Evolutionary conservation across 306 rosid species (phyloP), one percentile per base, ranked within the genome.

Genomic region (Boehmeria nivea): DNA sequence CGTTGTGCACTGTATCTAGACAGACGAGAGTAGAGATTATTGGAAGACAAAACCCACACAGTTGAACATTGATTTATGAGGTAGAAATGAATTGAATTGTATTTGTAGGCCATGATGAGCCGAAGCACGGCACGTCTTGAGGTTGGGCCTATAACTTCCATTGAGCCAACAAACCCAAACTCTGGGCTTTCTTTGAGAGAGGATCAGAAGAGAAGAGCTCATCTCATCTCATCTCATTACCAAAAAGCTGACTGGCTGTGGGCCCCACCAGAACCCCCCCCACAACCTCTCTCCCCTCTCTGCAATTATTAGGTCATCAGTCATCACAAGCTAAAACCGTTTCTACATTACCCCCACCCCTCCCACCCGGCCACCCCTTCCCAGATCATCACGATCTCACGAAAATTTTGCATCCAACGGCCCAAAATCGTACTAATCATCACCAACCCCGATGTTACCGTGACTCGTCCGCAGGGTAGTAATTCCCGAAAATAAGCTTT

Each of bases 301-400:
- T n/a, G 71, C 62, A 77, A 81, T 77, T 66, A 81, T 73, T 66
- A 52, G 78, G 70, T 70, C 73, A 70, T 70, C 68, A 54, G 54
- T n/a, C n/a, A n/a, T n/a, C n/a, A n/a, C n/a, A n/a, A 57, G 39
- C 52, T 43, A 69, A 70, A 54, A 63, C 54, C 43, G 59, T 54
- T 60, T 69, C 64, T 57, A 52, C 64, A 56, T 51, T 18, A 24
- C 62, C 54, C 68, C 65, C 72, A 59, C 80, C 61, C 5, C 12
- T 37, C 69, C 60, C 54, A 46, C 19, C 59, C n/a, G n/a, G 2
- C 51, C 39, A 33, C 2, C 23, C 8, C 13, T 2, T 37, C 37
- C 0, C 6, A 25, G 8, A 44, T 0, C 42, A 33, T 27, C 19
- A 24, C n/a, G 17, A 53, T 16, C 43, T 20, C 3, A 12, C 24